phyloP scores from a whole-genome alignment of 2,329 filamentous ascomycete genomes.

The Botrytis squamosa region DNA sequence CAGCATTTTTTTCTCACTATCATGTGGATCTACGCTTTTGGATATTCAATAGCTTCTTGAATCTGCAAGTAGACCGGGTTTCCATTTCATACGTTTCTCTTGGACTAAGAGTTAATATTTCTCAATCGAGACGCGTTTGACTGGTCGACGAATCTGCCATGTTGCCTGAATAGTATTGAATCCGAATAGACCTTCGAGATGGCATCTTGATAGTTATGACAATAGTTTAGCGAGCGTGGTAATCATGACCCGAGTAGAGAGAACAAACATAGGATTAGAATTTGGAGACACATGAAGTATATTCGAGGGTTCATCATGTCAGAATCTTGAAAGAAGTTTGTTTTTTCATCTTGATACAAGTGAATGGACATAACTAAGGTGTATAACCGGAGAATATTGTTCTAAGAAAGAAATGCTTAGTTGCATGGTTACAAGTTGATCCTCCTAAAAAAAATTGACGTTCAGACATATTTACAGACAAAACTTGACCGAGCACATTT shows the following conservation, averaged over 20 bases:
- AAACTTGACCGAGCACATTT: neutral
- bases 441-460: neutral
- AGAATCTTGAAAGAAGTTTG: neutral
- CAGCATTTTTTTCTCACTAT: neutral
- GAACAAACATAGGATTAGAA: neutral
- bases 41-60: neutral
- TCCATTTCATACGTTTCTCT: neutral
- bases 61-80: neutral
- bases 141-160: neutral
- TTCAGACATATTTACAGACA: neutral
- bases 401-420: neutral
- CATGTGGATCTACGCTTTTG: neutral
- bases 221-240: neutral
- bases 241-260: neutral
- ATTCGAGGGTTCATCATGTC: neutral
- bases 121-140: neutral
- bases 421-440: neutral
- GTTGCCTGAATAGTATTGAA: neutral
- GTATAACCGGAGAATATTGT: neutral
- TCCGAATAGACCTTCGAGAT: neutral
- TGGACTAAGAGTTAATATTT: neutral
- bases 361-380: neutral
- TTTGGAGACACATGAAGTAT: neutral
- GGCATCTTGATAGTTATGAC: neutral
- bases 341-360: neutral